Evolutionary conservation across 306 rosid genomes (phyloP).

Genomic region (Cucurbita pepo): DNA sequence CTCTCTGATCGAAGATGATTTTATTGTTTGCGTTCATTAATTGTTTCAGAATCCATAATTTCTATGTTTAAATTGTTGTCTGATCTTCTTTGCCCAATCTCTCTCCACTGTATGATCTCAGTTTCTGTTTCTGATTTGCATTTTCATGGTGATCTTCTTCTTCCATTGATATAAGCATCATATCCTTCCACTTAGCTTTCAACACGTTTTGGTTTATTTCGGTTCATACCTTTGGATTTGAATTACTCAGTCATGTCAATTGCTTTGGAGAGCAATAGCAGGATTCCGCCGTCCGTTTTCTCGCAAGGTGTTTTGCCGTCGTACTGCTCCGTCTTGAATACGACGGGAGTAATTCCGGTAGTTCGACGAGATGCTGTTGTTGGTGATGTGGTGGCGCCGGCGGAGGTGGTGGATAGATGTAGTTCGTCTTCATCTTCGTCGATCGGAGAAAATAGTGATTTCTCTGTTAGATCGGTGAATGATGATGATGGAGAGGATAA

Average conservation of each 20-base stretch:
- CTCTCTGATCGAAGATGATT: not conserved
- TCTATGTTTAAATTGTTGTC: not conserved
- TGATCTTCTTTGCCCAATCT: not conserved
- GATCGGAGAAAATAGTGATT: slow-evolving; percentile 71
- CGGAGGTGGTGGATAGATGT: slow-evolving; percentile 13
- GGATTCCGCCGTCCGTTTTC: slow-evolving; percentile 13
- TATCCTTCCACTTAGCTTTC: not conserved
- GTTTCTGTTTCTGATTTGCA: not conserved
- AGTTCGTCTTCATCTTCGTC: slow-evolving; percentile 41
- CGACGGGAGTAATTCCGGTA: slow-evolving; percentile 6
- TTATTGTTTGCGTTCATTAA: not conserved
- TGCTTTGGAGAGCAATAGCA: slow-evolving; percentile 9
- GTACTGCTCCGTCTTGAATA: slow-evolving; percentile 19
- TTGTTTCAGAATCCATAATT: not conserved
- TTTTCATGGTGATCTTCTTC: not conserved
- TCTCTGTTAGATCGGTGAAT: slow-evolving; percentile 21
- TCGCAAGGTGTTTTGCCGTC: not conserved
- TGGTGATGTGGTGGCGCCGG: not conserved
- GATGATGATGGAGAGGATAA: slow-evolving; percentile 30
- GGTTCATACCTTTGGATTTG: not conserved
- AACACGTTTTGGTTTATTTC: not conserved
- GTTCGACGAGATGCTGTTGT: not conserved
- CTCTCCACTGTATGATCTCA: not conserved
- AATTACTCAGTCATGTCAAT: slow-evolving; percentile 14
- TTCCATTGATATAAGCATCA: not conserved